Evolutionary conservation across 148 eudicot species (phyloP).

Genomic region (Camellia granthamiana): DNA sequence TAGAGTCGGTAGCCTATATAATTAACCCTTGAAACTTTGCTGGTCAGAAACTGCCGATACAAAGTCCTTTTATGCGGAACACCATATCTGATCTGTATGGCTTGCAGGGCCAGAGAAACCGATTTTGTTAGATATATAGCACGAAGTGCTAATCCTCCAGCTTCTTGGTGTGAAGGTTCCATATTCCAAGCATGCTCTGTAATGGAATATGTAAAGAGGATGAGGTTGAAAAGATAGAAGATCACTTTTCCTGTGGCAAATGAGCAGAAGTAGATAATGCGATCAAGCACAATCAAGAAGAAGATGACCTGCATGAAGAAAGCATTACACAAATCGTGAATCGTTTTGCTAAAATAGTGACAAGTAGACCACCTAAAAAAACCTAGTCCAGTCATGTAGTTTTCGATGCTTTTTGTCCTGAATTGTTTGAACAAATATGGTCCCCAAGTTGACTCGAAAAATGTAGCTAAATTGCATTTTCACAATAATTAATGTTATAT

Average conservation of each 20-base stretch:
- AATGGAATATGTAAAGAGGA: conserved; percentile 79
- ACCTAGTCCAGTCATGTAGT: not conserved
- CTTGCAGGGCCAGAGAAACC: conserved; percentile 90
- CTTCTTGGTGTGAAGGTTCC: conserved; percentile 63
- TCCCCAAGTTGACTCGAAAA: not conserved
- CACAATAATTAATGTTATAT: not conserved
- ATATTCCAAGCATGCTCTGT: conserved; percentile 92
- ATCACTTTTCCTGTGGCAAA: conserved; percentile 90
- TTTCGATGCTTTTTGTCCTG: not conserved
- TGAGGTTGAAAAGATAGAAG: conserved; percentile 82
- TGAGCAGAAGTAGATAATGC: conserved; percentile 91
- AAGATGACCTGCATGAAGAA: conserved; percentile 75
- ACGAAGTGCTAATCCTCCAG: conserved; percentile 80
- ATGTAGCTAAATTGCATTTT: not conserved
- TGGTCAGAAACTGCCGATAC: conserved; percentile 92
- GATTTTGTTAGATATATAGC: conserved; percentile 88
- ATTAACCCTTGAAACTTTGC: conserved; percentile 75
- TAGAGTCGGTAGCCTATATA: conserved; percentile 86
- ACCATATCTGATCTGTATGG: conserved; percentile 93
- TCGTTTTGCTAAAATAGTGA: too few relatives aligned
- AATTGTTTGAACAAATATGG: not conserved
- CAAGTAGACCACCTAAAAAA: too few relatives aligned
- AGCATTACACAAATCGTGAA: conserved; percentile 8
- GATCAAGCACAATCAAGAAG: conserved; percentile 97
- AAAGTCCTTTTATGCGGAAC: conserved; percentile 95